Conservation (phyloP, 2,329 filamentous ascomycete genomes). For the Pyrenophora teres region DNA sequence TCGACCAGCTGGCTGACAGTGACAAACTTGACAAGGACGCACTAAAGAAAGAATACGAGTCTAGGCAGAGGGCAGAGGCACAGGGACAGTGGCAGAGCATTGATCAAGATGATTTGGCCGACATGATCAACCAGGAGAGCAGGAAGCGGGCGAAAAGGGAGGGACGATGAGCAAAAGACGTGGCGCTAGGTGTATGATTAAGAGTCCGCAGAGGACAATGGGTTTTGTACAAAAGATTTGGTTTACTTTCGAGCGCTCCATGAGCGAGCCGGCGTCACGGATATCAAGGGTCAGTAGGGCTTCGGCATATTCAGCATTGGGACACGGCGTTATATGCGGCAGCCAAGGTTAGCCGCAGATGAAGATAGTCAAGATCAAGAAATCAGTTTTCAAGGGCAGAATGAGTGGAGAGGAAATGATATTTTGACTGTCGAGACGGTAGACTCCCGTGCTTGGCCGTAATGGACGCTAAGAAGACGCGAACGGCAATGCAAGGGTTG, state of each 20-base stretch:
- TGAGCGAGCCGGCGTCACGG: constrained; percentile 29
- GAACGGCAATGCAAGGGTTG: constrained; percentile 1
- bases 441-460: not conserved
- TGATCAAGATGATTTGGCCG: constrained; percentile 86
- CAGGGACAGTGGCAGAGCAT: constrained; percentile 69
- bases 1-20: constrained; percentile 74
- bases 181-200: constrained; percentile 51
- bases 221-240: constrained; percentile 31
- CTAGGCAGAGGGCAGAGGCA: constrained; percentile 66
- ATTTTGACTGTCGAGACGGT: constrained; percentile 12
- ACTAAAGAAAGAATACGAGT: constrained; percentile 78
- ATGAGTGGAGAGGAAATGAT: constrained; percentile 12
- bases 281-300: constrained; percentile 20
- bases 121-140: constrained; percentile 94
- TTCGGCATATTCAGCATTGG: constrained; percentile 28
- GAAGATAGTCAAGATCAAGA: constrained; percentile 37
- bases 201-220: constrained; percentile 13
- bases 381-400: constrained; percentile 11
- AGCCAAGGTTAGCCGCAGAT: constrained; percentile 23
- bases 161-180: constrained; percentile 76
- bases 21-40: constrained; percentile 86
- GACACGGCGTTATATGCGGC: constrained; percentile 30
- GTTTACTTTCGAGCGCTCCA: constrained; percentile 22
- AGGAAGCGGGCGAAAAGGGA: constrained; percentile 89
- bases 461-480: constrained; percentile 3